Evolutionary conservation across 2,329 filamentous ascomycete species (phyloP), one percentile per base, ranked within the genome.

Genomic region (Leptographium galeiforme): DNA sequence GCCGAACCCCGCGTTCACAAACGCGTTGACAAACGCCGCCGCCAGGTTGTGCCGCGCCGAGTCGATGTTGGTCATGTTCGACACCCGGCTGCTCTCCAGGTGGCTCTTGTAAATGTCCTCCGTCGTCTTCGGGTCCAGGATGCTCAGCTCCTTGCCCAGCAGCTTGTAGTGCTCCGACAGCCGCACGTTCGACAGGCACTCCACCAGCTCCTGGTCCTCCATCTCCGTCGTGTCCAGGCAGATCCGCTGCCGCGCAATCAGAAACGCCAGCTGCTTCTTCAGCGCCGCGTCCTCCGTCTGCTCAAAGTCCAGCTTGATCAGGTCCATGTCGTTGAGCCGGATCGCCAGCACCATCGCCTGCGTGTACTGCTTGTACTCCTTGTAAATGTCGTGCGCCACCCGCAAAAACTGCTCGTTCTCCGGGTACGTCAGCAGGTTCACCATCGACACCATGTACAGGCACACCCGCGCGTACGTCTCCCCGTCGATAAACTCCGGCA

Each of bases 61-160:
- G 66, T 98, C 93, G 48, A 94, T 81, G 65, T 96, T 96, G 12
- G 91, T 96, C 70, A 95, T 80, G 39, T 89, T 90, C 30, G 89
- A 88, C 52, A 94, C 93, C 57, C 94, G 82, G 62, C 85, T 95
- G 72, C 87, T 97, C 71, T 98, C 93, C 6, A 98, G 79, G 69
- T 98, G 93, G 64, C 89, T 95, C 75, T 98, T 98, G 79, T 98
- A 98, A 63, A 98, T 98, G 63, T 98, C 94, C 66, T 98, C 93
- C 0, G 91, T 94, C 45, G 88, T 87, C 74, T 96, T 97, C 39
- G 93, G 93, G 58, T 98, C 93, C 44, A 97, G 75, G 51, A 98
- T 91, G 68, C 98, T 97, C 52, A 98, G 77, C 67, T 98, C 93
- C 70, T 96, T 96, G 55, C 84, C 94, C 36, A 98, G 75, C 6